Base-by-base conservation (phyloP, 2,329 filamentous ascomycete species). In the Pseudonectria foliicola region DNA sequence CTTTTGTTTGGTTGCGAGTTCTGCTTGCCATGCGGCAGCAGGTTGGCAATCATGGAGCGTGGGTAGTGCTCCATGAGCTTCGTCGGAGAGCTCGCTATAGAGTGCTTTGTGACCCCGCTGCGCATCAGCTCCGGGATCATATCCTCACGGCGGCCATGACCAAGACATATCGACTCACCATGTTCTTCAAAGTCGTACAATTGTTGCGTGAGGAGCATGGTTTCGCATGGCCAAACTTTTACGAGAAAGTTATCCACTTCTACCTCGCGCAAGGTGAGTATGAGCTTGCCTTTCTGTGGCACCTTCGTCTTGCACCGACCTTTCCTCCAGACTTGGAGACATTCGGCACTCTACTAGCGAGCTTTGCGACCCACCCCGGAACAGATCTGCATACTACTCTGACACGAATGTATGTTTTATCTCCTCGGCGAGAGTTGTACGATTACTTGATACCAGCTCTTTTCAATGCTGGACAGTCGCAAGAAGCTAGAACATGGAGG, bases 391-490 rank as follows among this genome's bases (percentile, higher is more conserved):
- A 68, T 29, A 54, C 55, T 8, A 60, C 60, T 3, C 54, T 77
- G 7, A 58, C 56, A 27, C 52, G 57, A 11, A 54, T 77, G 8
- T 77, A 77, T 40, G 49, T 59, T 7, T 57, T 59, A 13, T 69
- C 62, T 29, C 48, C 48, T 3, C 59, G 68, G 29, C 68, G 62
- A 27, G 43, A 52, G 10, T 45, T 75, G 0, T 77, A 77, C 47
- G 71, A 75, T 43, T 52, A 57, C 13, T 36, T 77, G 7, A 61
- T 77, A n/a, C 70, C 73, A 3, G 53, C 64, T 33, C 56, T 77
- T 2, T 76, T 68, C 45, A 53, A 60, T 4, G 53, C 58, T n/a
- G 73, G 73, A 1, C 54, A 61, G 24, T 66, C 66, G 1, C 46
- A 45, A 3, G 42, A 67, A 12, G 72, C 73, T 6, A 56, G 53